Evolutionary conservation across 2,329 filamentous ascomycete genomes (phyloP).

Genomic region (Monosporascus sp.): DNA sequence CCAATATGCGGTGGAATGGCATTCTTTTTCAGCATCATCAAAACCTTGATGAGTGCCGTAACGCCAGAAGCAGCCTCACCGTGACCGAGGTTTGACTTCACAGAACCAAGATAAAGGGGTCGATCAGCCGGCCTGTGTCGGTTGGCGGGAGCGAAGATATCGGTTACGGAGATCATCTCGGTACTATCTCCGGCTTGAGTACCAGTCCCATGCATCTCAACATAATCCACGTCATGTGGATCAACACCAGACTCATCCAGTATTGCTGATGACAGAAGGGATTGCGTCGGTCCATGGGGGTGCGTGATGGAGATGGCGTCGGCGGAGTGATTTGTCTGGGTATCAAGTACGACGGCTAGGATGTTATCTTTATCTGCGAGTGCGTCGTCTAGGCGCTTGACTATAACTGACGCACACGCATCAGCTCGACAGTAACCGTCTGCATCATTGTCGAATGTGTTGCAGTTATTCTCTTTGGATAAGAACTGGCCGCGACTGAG

Average conservation of each 20-base stretch:
- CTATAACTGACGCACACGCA: slow-evolving; percentile 66
- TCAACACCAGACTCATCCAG: slow-evolving; percentile 70
- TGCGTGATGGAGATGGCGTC: slow-evolving; percentile 80
- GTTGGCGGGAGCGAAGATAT: slow-evolving; percentile 44
- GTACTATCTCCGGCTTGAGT: slow-evolving; percentile 80
- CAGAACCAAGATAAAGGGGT: slow-evolving; percentile 57
- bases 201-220: slow-evolving; percentile 88
- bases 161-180: slow-evolving; percentile 74
- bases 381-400: slow-evolving; percentile 78
- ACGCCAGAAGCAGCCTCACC: slow-evolving; percentile 58
- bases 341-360: slow-evolving; percentile 70
- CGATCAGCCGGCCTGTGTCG: slow-evolving; percentile 41
- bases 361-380: slow-evolving; percentile 71
- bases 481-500: slow-evolving; percentile 74
- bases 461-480: slow-evolving; percentile 70
- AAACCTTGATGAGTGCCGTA: slow-evolving; percentile 59
- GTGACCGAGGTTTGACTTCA: slow-evolving; percentile 63
- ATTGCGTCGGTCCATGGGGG: slow-evolving; percentile 73
- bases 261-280: slow-evolving; percentile 64
- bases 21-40: slow-evolving; percentile 61
- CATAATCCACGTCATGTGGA: slow-evolving; percentile 72
- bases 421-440: slow-evolving; percentile 82
- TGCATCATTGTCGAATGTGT: slow-evolving; percentile 75
- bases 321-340: slow-evolving; percentile 76
- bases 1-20: slow-evolving; percentile 62